Base-by-base conservation (phyloP, 345 rosid species). In the Ricinus communis region DNA sequence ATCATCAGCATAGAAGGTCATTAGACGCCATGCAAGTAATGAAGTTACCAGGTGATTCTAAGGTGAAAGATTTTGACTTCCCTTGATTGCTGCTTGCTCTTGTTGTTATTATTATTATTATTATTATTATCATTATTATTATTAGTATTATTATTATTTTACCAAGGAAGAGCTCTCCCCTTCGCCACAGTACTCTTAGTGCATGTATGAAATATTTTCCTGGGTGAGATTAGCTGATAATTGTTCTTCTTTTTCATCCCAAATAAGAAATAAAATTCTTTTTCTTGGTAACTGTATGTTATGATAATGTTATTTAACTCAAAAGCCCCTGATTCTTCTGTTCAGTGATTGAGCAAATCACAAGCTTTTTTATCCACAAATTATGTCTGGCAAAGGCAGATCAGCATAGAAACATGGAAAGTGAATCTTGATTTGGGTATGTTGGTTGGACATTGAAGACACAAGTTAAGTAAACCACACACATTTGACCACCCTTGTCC, bases 401-500 rank as follows among this genome's bases (percentile, higher is more conserved):
- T 38, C 83, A 74, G 31, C 66, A 30, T 2, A 30, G 24, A 69
- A 65, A 70, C 74, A 73, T 73, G 27, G 71, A 79, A 81, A 51
- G 60, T 62, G 75, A 79, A 71, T 64, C 73, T 41, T 70, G 77
- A 69, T 66, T 69, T 65, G 67, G 53, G 33, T 43, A 13, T 24
- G 72, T 43, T 70, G 74, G 57, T 60, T 71, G 79, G 77, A 72
- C 69, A 64, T 62, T 45, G 45, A 74, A 65, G 49, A 81, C 46
- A 40, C 67, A 21, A 49, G 18, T 49, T 69, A 72, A 70, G 13
- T 41, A 72, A 74, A 70, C 67, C 49, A 76, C 69, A 71, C 40
- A 36, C 21, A 51, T 0, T 72, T 71, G 85, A 71, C 78, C 76
- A 74, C 72, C 25, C 60, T 75, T 76, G 82, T 78, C 79, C 9